Conservation (phyloP, 225 moss, liverwort and hornwort species). For the Bryum argenteum region DNA sequence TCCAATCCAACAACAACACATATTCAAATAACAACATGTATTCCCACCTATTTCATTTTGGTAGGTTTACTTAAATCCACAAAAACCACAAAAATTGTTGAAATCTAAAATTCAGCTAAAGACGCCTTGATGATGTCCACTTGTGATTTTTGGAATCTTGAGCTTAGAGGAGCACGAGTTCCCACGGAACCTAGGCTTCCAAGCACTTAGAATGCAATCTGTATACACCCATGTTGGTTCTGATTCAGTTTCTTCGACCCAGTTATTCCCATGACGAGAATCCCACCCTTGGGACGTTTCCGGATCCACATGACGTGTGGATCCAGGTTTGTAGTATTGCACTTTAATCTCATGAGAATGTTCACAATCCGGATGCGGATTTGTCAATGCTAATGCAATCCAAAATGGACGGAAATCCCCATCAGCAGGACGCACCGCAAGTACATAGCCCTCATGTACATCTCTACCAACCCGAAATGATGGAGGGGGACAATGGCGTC, state of each 20-base stretch:
- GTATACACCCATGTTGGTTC: not conserved
- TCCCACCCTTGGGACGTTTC: not conserved
- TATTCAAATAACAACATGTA: no score
- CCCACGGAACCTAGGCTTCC: not conserved
- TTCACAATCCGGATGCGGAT: not conserved
- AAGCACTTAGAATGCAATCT: not conserved
- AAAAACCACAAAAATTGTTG: not conserved
- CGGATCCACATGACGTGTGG: not conserved
- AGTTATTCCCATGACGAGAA: not conserved
- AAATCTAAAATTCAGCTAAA: not conserved
- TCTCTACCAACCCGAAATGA: not conserved
- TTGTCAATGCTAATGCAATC: not conserved
- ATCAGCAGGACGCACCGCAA: not conserved
- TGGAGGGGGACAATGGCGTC: not conserved
- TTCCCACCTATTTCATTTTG: not conserved
- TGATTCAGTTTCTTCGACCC: not conserved
- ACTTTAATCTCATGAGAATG: slow-evolving; percentile 2
- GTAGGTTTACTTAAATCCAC: not conserved
- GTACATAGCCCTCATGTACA: not conserved
- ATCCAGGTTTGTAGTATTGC: not conserved
- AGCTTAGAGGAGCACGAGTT: not conserved
- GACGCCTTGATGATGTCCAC: slow-evolving; percentile 2
- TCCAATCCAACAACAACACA: not conserved
- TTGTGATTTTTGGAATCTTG: not conserved
- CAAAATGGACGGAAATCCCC: not conserved